Evolutionary conservation across 371 early-diverging fungal genomes (phyloP).

Genomic region (Mucor racemosus): DNA sequence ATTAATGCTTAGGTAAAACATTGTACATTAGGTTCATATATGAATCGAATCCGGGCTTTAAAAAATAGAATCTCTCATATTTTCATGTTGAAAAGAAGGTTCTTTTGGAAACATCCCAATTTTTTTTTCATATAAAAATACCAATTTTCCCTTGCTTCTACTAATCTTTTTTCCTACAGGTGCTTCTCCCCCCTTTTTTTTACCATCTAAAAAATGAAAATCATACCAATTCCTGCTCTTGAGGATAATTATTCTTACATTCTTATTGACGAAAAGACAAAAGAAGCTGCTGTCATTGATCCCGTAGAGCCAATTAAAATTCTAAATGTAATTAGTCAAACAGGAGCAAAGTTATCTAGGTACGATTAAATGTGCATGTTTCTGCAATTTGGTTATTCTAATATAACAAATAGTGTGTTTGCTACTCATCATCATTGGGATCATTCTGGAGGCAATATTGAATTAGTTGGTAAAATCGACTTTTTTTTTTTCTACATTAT

Average conservation of each 20-base stretch:
- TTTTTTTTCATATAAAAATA: constrained; percentile 7
- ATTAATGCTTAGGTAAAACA: no score
- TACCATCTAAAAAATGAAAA: constrained; percentile 25
- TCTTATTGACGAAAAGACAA: constrained; percentile 70
- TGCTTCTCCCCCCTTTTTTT: not conserved
- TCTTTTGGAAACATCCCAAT: constrained; percentile 17
- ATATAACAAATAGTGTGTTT: constrained; percentile 1
- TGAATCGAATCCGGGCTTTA: constrained; percentile 5
- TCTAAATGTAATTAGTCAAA: constrained; percentile 44
- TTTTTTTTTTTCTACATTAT: constrained; percentile 35
- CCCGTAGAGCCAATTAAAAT: constrained; percentile 66
- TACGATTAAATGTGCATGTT: not conserved
- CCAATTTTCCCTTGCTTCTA: constrained; percentile 3
- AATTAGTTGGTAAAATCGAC: constrained; percentile 29
- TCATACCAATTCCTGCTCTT: constrained; percentile 45
- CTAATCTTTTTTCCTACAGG: not conserved
- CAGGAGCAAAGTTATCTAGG: constrained; percentile 58
- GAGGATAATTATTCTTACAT: constrained; percentile 86
- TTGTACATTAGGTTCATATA: not conserved
- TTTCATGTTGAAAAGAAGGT: constrained; percentile 14
- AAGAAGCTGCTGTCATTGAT: constrained; percentile 63
- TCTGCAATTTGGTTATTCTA: not conserved
- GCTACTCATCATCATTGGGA: constrained; percentile 65
- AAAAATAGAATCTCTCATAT: not conserved
- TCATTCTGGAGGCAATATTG: constrained; percentile 82